These are phyloP conservation scores for Liriodendron chinense DNA, from an alignment of 164 flowering plant genomes.

Conservation along the genomic window DNA sequence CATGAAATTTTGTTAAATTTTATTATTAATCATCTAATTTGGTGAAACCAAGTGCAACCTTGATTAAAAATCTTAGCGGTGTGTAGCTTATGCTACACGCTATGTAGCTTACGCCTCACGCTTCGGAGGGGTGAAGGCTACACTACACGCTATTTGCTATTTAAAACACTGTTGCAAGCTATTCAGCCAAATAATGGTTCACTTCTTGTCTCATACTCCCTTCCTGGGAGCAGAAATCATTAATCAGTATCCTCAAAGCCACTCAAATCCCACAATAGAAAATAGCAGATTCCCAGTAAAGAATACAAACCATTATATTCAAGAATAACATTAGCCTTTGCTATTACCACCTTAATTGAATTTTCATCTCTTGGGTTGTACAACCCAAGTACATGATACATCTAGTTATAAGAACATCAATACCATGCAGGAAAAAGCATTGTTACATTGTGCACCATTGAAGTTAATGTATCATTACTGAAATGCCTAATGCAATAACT, in stretches of 20 bases:
- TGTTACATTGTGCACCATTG: neutral
- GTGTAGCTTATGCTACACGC: too few relatives aligned
- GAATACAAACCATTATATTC: conserved; percentile 73
- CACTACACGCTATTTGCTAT: too few relatives aligned
- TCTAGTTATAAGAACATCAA: too few relatives aligned
- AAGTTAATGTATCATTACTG: neutral
- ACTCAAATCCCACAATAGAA: conserved; percentile 8
- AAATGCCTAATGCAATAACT: conserved; percentile 42
- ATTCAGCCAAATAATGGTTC: conserved; percentile 79
- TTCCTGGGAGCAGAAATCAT: conserved; percentile 48
- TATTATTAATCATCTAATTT: too few relatives aligned
- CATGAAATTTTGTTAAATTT: too few relatives aligned
- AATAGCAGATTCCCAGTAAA: neutral
- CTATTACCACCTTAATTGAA: conserved; percentile 96
- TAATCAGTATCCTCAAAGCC: neutral
- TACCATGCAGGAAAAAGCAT: neutral
- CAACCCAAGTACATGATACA: too few relatives aligned
- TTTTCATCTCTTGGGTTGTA: conserved; percentile 83
- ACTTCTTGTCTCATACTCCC: conserved; percentile 92
- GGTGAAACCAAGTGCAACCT: too few relatives aligned
- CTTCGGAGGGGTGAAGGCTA: too few relatives aligned
- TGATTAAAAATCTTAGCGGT: too few relatives aligned
- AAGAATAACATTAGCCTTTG: conserved; percentile 94
- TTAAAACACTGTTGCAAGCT: conserved; percentile 73
- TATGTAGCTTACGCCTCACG: too few relatives aligned